Base-by-base conservation (phyloP, 768 basidiomycete species). In the Kwoniella botswanensis region DNA sequence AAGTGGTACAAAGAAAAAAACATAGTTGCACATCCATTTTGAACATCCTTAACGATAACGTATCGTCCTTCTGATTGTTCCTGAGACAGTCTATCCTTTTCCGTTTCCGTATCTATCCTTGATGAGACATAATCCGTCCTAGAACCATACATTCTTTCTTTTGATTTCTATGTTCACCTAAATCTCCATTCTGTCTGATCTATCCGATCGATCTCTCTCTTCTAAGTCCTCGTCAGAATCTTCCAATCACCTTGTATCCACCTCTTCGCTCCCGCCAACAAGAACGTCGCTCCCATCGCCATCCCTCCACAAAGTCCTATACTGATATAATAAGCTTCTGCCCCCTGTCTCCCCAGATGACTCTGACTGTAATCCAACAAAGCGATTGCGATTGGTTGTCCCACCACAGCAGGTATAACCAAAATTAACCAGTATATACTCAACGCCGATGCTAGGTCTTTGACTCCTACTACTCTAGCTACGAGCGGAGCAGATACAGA, bases 401-500 rank as follows among this genome's bases (percentile, higher is more conserved):
- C 79, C 18, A 78, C 65, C 17, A 80, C 63, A 0, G 75, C 70
- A 12, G 78, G 76, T 6, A 75, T 67, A n/a, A 79, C 76, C 3
- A 77, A 54, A 2, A 67, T 63, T 21, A 82, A 29, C 78, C 80
- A 81, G 58, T 76, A 75, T 59, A 81, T 80, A 55, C 72, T 68
- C 22, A 82, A 65, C 13, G 77, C 79, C 24, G 74, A 76, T 29
- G 68, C 69, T 17, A 82, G 70, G 55, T 82, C 76, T 68, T 75
- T 74, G 88, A 92, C 75, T 86, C 77, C 86, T 91, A 58, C 75
- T 80, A 24, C 89, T 91, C 70, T 89, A 89, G 59, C 83, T 86
- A 57, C 87, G 89, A 76, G 86, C 88, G 71, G 86, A 85, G 50
- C 89, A 86, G 73, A 82, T 90, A 73, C 90, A 90, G 81, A 90